Conservation (phyloP, 768 basidiomycete species). For the Amanita polypyramis region DNA sequence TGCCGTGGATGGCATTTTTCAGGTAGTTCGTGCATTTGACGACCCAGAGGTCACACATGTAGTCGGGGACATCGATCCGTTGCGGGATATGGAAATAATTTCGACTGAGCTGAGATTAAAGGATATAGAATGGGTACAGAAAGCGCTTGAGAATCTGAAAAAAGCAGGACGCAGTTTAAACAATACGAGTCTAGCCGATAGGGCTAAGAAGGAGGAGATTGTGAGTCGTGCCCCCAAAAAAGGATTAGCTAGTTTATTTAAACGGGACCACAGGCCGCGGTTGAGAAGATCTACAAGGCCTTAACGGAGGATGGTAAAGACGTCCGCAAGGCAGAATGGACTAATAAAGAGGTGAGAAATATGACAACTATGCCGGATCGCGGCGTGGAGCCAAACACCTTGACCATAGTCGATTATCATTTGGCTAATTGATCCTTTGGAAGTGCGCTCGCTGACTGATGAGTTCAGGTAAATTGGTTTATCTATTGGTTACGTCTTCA, state of each 20-base stretch:
- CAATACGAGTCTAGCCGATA: conserved; percentile 76
- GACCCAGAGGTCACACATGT: conserved; percentile 99
- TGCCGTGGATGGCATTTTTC: conserved; percentile 98
- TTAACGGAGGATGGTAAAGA: conserved; percentile 79
- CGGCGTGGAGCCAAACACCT: too few relatives aligned
- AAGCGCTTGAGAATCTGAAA: conserved; percentile 70
- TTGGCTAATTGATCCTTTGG: too few relatives aligned
- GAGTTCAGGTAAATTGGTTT: conserved; percentile 1
- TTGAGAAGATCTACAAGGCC: conserved; percentile 77
- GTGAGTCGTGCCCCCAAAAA: conserved; percentile 28
- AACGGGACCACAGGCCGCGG: conserved; percentile 45
- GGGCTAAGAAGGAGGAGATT: conserved; percentile 93
- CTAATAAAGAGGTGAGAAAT: conserved; percentile 82
- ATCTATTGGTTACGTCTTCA: conserved; percentile 3
- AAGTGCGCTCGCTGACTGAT: background rate
- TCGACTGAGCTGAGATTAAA: conserved; percentile 89
- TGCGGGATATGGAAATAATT: conserved; percentile 97
- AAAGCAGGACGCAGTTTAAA: conserved; percentile 65
- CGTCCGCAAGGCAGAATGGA: conserved; percentile 90
- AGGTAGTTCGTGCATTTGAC: conserved; percentile 95
- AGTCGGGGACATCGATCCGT: conserved; percentile 93
- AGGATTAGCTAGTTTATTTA: background rate
- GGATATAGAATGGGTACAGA: conserved; percentile 99
- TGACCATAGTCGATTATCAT: too few relatives aligned
- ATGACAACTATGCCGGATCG: background rate